Evolutionary conservation across 495 filamentous ascomycete genomes (phyloP).

Genomic region (Aspergillus avenaceus): DNA sequence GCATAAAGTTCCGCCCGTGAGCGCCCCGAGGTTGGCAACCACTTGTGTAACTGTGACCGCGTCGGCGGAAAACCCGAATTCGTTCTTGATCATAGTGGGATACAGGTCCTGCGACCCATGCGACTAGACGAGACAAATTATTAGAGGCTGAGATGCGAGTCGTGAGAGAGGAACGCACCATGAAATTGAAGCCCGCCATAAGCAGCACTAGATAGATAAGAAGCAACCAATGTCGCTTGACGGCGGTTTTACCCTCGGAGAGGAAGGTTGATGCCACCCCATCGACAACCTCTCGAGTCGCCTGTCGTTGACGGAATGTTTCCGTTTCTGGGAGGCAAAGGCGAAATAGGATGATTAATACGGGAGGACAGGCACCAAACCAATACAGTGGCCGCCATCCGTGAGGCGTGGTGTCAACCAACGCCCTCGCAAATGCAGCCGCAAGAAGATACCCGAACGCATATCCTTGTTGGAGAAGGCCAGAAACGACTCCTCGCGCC

Average conservation of each 20-base stretch:
- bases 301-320: slow-evolving; percentile 58
- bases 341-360: slow-evolving; percentile 78
- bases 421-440: slow-evolving; percentile 67
- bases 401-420: slow-evolving; percentile 68
- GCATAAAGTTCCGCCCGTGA: slow-evolving; percentile 69
- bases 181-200: slow-evolving; percentile 91
- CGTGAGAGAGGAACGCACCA: slow-evolving; percentile 33
- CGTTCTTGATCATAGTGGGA: slow-evolving; percentile 75
- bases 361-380: slow-evolving; percentile 76
- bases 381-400: slow-evolving; percentile 82
- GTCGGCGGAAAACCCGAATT: slow-evolving; percentile 68
- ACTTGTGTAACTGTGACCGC: slow-evolving; percentile 80
- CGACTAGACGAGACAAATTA: slow-evolving; percentile 39
- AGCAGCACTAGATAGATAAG: slow-evolving; percentile 76
- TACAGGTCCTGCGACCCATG: slow-evolving; percentile 92
- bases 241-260: slow-evolving; percentile 67
- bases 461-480: slow-evolving; percentile 84
- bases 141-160: background rate
- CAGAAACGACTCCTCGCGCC: slow-evolving; percentile 71
- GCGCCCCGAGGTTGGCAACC: slow-evolving; percentile 78
- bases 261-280: slow-evolving; percentile 60
- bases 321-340: slow-evolving; percentile 73
- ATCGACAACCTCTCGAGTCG: slow-evolving; percentile 49
- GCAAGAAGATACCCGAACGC: slow-evolving; percentile 84
- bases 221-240: slow-evolving; percentile 75